Evolutionary conservation across 2,329 filamentous ascomycete genomes (phyloP).

Genomic region (Hypomyces perniciosus): DNA sequence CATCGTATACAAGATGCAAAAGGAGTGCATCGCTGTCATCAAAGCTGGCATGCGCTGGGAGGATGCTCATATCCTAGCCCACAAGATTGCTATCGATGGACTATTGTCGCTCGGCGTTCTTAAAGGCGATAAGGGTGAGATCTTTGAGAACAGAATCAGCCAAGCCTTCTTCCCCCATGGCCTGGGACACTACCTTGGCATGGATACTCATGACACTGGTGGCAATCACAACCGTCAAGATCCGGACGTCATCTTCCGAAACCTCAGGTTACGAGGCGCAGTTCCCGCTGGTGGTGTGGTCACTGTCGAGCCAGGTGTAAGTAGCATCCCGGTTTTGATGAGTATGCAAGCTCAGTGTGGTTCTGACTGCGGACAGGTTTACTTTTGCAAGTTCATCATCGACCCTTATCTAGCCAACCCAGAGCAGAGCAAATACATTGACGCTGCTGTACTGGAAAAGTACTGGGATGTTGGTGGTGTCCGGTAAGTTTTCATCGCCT

Average conservation of each 20-base stretch:
- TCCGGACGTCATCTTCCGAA: slow-evolving; percentile 76
- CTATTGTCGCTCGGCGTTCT: slow-evolving; percentile 71
- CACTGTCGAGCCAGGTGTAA: slow-evolving; percentile 87
- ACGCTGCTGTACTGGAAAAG: slow-evolving; percentile 62
- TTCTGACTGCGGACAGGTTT: slow-evolving; percentile 49
- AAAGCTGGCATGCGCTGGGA: slow-evolving; percentile 75
- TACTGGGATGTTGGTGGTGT: slow-evolving; percentile 82
- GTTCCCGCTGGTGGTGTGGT: slow-evolving; percentile 77
- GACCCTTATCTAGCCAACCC: slow-evolving; percentile 70
- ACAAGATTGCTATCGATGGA: slow-evolving; percentile 75
- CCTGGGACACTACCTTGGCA: slow-evolving; percentile 81
- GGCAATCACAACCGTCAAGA: slow-evolving; percentile 75
- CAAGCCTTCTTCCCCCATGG: slow-evolving; percentile 90
- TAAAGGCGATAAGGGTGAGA: slow-evolving; percentile 60
- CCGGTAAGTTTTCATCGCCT: slow-evolving; percentile 37
- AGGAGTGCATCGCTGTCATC: slow-evolving; percentile 65
- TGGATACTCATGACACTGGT: slow-evolving; percentile 87
- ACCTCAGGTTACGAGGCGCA: slow-evolving; percentile 70
- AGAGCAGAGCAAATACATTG: slow-evolving; percentile 69
- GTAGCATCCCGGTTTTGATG: slow-evolving; percentile 22
- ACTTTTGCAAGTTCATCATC: slow-evolving; percentile 89
- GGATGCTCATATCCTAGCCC: slow-evolving; percentile 71
- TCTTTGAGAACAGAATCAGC: slow-evolving; percentile 72
- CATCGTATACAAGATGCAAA: slow-evolving; percentile 82
- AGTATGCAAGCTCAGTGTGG: neutral